Evolutionary conservation across 768 basidiomycete species (phyloP), one percentile per base, ranked within the genome.

Genomic region (Steccherinum ochraceum): DNA sequence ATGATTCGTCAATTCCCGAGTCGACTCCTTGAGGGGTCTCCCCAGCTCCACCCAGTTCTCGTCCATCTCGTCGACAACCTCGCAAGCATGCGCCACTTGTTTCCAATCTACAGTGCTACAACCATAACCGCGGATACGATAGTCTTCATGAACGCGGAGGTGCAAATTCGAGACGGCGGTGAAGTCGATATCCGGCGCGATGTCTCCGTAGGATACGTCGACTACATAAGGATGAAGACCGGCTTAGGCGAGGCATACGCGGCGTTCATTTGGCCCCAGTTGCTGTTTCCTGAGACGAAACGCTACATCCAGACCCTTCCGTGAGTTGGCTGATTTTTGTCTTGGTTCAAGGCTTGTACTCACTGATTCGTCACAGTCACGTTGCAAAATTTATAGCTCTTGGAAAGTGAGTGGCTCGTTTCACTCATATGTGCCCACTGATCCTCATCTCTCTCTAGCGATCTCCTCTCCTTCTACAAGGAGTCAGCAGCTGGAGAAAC

Each of bases 351-450:
- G 95, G 70, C 5, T 10, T 5, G 21, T 10, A 10, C n/a, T 43
- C 7, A 35, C 19, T 43, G 41, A 43, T 35, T 7, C 12, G 18
- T 86, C 10, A 42, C 24, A 57, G 56, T 20, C 52, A 53, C 10
- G 45, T 18, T 18, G 26, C 47, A 12, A 25, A 49, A 12, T 56
- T 46, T 19, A 26, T 58, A 2, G 60, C 66, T 23, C 65, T 67
- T 20, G 61, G 53, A 45, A 75, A 75, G 74, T 74, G 20, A 48
- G 69, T 63, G 12, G 85, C 2, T 95, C 11, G 7, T 7, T 35
- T 7, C 30, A 94, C 40, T 83, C 73, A 65, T 91, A 89, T 3
- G 86, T 75, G 63, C 79, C 91, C 39, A 4, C 39, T 11, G 35
- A 18, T 18, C 7, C 41, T 43, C 3, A 40, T 13, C n/a, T 18